Base-by-base conservation (phyloP, 202 grass and related monocot species). In the Panicum hallii region DNA sequence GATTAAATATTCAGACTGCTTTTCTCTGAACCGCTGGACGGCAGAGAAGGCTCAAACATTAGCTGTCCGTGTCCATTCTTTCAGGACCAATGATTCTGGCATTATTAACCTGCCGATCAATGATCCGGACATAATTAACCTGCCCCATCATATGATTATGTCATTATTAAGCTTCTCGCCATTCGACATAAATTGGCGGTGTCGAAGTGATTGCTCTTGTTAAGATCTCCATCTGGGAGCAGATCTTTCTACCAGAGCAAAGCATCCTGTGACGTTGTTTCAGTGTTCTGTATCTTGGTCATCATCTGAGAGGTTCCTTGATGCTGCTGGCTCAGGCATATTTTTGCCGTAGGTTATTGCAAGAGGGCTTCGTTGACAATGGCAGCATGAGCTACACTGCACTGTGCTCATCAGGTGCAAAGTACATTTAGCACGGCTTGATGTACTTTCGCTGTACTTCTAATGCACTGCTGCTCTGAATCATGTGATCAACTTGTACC, bases 51-150 rank as follows among this genome's bases (percentile, higher is more conserved):
- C 53, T 38, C 38, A 80, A 80, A 60, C 48, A 15, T 80, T 63
- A 76, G 81, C 30, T 90, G 81, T 55, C 75, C 64, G n/a, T 90
- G 81, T 63, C 75, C 63, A 30, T 75, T 14, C 43, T 53, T 63
- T 23, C 70, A 57, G 63, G 41, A 36, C 14, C 80, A 74, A 75
- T 57, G 41, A 90, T 89, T 12, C 36, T 56, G 12, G 5, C 22
- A 47, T 46, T 45, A 56, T 71, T 81, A 58, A 28, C 38, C 66
- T 70, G 50, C 73, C 36, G 52, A 73, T 49, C 63, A 58, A 23
- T 41, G 73, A 75, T 48, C 34, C 4, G 46, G 65, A 42, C 74
- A 71, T 82, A 44, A 79, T 84, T 15, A 66, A 47, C 58, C 58
- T 75, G 26, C 70, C 46, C 3, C 3, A 72, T 64, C 46, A 69